phyloP scores from a whole-genome alignment of 1,284 basidiomycete species.

The Ceraceosorus guamensis region DNA sequence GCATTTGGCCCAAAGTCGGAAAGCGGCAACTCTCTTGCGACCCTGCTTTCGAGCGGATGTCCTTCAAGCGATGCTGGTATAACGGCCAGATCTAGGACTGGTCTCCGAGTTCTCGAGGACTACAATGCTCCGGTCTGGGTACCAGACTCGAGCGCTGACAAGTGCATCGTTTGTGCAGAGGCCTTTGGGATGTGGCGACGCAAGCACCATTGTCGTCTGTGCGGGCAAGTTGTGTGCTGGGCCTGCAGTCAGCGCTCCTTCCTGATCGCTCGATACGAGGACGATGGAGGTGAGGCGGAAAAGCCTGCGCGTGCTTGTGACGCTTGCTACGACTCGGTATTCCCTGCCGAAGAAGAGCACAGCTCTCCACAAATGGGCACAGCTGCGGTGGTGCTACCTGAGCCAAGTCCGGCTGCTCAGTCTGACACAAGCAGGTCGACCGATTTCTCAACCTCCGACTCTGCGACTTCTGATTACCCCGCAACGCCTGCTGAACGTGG shows the following conservation, averaged over 20 bases:
- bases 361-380: neutral
- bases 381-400: too few species aligned
- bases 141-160: conserved; percentile 69
- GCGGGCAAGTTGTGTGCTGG: conserved; percentile 77
- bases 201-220: conserved; percentile 81
- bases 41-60: conserved; percentile 10
- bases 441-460: too few species aligned
- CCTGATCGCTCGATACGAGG: conserved; percentile 38
- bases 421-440: too few species aligned
- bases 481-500: too few species aligned
- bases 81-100: too few species aligned
- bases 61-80: too few species aligned
- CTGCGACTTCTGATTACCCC: too few species aligned
- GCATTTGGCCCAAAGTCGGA: conserved; percentile 6
- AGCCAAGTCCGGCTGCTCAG: too few species aligned
- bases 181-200: conserved; percentile 72
- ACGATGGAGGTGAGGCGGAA: conserved; percentile 23
- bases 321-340: conserved; percentile 75
- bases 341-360: conserved; percentile 50
- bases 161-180: conserved; percentile 73
- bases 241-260: conserved; percentile 54
- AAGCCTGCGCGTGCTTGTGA: conserved; percentile 74
- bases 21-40: conserved; percentile 17
- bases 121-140: conserved; percentile 89
- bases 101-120: conserved; percentile 60